phyloP scores from a whole-genome alignment of 164 flowering plant species.

The Vitis cinerea region DNA sequence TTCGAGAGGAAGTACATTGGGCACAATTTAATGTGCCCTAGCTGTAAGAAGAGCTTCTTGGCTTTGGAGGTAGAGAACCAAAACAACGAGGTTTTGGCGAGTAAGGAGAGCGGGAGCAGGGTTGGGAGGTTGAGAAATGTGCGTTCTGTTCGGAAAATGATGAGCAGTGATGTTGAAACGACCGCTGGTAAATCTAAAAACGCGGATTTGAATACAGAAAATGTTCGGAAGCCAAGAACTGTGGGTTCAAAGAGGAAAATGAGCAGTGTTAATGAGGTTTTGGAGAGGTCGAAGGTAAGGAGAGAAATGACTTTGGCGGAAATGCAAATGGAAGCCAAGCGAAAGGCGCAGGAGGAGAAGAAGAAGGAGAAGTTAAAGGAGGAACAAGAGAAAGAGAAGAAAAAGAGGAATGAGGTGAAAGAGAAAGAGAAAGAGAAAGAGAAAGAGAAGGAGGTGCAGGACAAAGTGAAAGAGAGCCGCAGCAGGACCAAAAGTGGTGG shows the following conservation, averaged over 20 bases:
- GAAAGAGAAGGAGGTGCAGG: slow-evolving; percentile 6
- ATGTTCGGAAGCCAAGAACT: not conserved
- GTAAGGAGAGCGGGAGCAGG: slow-evolving; percentile 7
- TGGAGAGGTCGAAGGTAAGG: slow-evolving; percentile 17
- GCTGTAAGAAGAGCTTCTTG: slow-evolving; percentile 66
- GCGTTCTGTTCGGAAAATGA: slow-evolving; percentile 14
- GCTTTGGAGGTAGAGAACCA: slow-evolving; percentile 50
- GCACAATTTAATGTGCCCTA: slow-evolving; percentile 67
- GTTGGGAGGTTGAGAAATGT: slow-evolving; percentile 22
- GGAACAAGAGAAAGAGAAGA: slow-evolving; percentile 7
- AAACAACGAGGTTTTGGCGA: slow-evolving; percentile 14
- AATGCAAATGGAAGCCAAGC: slow-evolving; percentile 43
- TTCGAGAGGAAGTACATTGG: slow-evolving; percentile 78
- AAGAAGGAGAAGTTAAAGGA: slow-evolving; percentile 18
- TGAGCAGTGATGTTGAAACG: not conserved
- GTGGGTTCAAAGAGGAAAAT: not conserved
- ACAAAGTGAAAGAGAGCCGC: slow-evolving; percentile 1
- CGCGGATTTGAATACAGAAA: no score
- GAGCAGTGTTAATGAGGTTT: not conserved
- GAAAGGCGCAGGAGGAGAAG: slow-evolving; percentile 24
- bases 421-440: slow-evolving; percentile 11
- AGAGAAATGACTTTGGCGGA: slow-evolving; percentile 66
- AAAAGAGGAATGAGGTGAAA: slow-evolving; percentile 10
- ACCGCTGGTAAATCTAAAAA: no score
- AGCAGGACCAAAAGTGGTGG: slow-evolving; percentile 14